These are phyloP conservation scores for Rhizopogon roseolus DNA, from an alignment of 768 basidiomycete species.

Conservation along the genomic window DNA sequence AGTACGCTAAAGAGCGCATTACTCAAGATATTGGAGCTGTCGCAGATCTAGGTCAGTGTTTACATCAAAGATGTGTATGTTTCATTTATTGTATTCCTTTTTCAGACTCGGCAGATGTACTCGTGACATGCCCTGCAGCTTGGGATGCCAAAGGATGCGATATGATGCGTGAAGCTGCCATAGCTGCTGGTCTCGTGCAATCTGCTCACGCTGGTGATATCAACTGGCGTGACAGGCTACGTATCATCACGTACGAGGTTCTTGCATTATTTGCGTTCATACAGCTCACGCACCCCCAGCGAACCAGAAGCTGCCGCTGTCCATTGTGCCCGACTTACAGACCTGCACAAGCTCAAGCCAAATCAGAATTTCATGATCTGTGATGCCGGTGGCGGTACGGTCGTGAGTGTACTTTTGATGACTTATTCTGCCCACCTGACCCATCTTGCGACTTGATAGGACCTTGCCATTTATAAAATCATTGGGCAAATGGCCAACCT, in stretches of 20 bases:
- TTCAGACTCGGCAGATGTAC: conserved; percentile 76
- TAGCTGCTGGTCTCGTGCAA: conserved; percentile 75
- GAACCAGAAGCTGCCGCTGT: conserved; percentile 87
- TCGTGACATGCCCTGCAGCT: conserved; percentile 85
- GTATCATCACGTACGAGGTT: conserved; percentile 64
- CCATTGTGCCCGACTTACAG: conserved; percentile 79
- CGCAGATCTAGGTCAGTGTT: conserved; percentile 69
- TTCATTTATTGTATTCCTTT: conserved; percentile 2
- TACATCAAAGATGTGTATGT: neutral
- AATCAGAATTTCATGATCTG: conserved; percentile 90
- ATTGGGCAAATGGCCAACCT: conserved; percentile 75
- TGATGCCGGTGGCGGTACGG: conserved; percentile 85
- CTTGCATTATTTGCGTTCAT: neutral
- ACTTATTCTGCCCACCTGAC: conserved; percentile 17
- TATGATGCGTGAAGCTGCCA: conserved; percentile 82
- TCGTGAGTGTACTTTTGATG: conserved; percentile 32
- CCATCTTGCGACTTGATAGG: conserved; percentile 12
- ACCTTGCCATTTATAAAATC: conserved; percentile 64
- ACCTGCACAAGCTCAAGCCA: conserved; percentile 71
- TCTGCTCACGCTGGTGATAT: conserved; percentile 64
- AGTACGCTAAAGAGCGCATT: conserved; percentile 82
- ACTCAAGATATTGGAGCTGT: conserved; percentile 84
- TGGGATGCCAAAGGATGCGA: conserved; percentile 87
- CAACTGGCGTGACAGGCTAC: conserved; percentile 75
- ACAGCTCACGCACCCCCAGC: conserved; percentile 25